A percentile compares a stretch with the other conserved stretches of the same genome.
Conservation (phyloP, 768 basidiomycete genomes). For the Kwoniella shandongensis region DNA sequence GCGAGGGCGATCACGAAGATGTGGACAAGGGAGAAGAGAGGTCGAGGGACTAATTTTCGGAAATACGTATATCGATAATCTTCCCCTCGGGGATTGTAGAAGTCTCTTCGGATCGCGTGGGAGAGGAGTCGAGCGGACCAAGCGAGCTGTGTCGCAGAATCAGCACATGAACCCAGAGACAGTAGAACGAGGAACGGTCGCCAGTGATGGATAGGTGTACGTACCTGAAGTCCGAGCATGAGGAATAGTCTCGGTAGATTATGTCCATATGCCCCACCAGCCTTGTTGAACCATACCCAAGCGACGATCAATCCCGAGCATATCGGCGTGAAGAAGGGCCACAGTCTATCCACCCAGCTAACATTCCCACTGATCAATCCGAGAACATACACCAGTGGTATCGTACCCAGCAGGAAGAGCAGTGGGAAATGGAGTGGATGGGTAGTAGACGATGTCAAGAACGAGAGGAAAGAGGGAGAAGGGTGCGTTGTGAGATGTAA, state of each 20-base stretch:
- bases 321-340: conserved; percentile 71
- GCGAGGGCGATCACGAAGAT: conserved; percentile 72
- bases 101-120: conserved; percentile 79
- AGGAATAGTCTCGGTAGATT: conserved; percentile 65
- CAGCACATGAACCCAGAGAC: no score
- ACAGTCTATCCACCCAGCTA: conserved; percentile 62
- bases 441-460: conserved; percentile 27
- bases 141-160: conserved; percentile 31
- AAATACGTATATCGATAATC: conserved; percentile 90
- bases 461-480: conserved; percentile 21
- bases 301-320: conserved; percentile 78
- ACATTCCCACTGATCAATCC: conserved; percentile 49
- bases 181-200: background rate
- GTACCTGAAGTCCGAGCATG: conserved; percentile 69
- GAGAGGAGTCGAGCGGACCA: conserved; percentile 63
- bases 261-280: conserved; percentile 61
- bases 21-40: conserved; percentile 66
- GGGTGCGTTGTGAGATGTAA: conserved; percentile 26
- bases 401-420: conserved; percentile 22
- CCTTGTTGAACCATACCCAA: conserved; percentile 60
- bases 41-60: conserved; percentile 61
- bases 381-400: conserved; percentile 34
- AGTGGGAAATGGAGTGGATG: conserved; percentile 41
- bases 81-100: conserved; percentile 61
- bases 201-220: conserved; percentile 59